A percentile compares a stretch with the other conserved stretches of the same genome.
These are phyloP conservation scores for Globisporangium iwayamae DNA, from an alignment of 352 stramenopile genomes.

Conservation along the genomic window DNA sequence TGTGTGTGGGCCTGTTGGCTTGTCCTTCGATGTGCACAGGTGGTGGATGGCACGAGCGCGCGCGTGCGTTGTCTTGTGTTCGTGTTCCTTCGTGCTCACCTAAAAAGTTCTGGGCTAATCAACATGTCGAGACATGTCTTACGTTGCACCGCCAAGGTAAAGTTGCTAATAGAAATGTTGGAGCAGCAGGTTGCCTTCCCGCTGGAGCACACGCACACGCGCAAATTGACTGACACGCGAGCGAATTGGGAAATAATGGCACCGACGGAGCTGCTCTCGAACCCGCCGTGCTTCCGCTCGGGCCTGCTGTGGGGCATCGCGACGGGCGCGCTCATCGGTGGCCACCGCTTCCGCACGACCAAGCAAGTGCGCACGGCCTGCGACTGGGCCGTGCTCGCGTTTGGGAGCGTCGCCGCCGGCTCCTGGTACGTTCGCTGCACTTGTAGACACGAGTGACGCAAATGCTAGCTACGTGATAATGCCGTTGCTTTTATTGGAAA, in stretches of 20 bases:
- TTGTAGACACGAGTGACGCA: background rate
- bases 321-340: slow-evolving; percentile 51
- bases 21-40: background rate
- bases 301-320: slow-evolving; percentile 77
- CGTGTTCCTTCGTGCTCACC: background rate
- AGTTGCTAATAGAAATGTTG: too few species aligned
- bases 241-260: background rate
- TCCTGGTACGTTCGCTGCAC: slow-evolving; percentile 34
- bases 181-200: too few species aligned
- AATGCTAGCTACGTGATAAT: background rate
- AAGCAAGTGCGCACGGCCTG: slow-evolving; percentile 51
- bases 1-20: background rate
- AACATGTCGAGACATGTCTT: too few species aligned
- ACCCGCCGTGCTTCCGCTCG: slow-evolving; percentile 77
- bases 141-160: too few species aligned
- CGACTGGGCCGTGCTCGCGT: slow-evolving; percentile 66
- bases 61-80: background rate
- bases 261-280: slow-evolving; percentile 46
- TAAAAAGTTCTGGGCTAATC: background rate
- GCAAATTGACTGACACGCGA: background rate
- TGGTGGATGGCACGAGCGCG: too few species aligned
- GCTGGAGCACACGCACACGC: background rate
- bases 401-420: slow-evolving; percentile 44
- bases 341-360: slow-evolving; percentile 66
- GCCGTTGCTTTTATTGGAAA: background rate